phyloP scores from a whole-genome alignment of 2,329 filamentous ascomycete genomes.

The Rhynchosporium secalis region DNA sequence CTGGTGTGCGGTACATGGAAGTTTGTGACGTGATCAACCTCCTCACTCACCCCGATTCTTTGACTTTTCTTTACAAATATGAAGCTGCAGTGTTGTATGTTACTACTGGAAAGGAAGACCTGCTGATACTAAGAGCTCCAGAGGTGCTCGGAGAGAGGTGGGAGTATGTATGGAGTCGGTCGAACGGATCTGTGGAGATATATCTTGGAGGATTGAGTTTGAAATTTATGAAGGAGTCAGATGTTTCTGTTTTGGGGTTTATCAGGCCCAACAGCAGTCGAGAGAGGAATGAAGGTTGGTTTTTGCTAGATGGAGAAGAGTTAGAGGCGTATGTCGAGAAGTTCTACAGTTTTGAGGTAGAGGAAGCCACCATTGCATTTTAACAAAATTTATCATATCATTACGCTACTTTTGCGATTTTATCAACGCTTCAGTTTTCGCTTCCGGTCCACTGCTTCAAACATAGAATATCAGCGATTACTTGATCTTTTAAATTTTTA shows the following conservation, averaged over 20 bases:
- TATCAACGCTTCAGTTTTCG: too few relatives aligned
- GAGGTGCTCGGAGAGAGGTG: too few relatives aligned
- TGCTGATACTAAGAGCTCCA: not conserved
- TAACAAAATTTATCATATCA: too few relatives aligned
- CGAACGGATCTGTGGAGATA: not conserved
- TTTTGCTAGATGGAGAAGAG: not conserved
- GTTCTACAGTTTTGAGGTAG: not conserved
- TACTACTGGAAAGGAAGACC: not conserved
- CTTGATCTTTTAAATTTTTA: too few relatives aligned
- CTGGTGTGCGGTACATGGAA: too few relatives aligned
- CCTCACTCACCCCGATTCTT: too few relatives aligned
- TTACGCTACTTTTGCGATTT: too few relatives aligned
- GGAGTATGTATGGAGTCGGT: not conserved
- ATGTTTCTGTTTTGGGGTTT: not conserved
- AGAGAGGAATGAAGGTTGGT: not conserved
- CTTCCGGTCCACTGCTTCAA: too few relatives aligned
- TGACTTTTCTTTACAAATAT: not conserved
- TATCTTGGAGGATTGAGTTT: not conserved
- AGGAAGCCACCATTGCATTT: not conserved
- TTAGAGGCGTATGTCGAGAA: not conserved
- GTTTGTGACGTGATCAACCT: too few relatives aligned
- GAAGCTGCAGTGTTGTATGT: not conserved
- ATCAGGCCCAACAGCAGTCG: not conserved
- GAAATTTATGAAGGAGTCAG: not conserved
- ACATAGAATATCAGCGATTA: too few relatives aligned